Evolutionary conservation across 495 filamentous ascomycete species (phyloP), one percentile per base, ranked within the genome.

Genomic region (Podospora bellae-mahoneyi): DNA sequence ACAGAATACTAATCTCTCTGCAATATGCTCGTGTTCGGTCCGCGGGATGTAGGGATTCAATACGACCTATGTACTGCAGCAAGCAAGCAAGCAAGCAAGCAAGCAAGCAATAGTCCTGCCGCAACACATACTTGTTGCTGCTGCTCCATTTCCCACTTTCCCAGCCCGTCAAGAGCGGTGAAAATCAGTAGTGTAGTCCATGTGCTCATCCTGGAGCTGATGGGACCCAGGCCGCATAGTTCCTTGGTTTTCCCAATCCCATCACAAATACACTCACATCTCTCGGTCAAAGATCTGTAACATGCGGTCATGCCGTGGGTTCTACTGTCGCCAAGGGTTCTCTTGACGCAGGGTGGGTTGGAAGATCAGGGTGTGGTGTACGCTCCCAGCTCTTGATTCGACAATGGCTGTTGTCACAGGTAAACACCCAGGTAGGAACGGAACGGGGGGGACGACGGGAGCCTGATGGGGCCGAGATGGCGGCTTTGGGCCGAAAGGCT

Each of bases 341-440:
- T 65, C 73, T 73, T 69, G 66, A 68, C 73, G 57, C 18, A 48
- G 65, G 53, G 65, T 65, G 64, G 67, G 54, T 23, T 23, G 61
- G 66, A 58, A 64, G 60, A 65, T 59, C 65, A 64, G 61, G 53
- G 64, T 69, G 54, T 77, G 77, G 77, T 78, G 78, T 75, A 77
- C 34, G 69, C 73, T 39, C 27, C 26, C 13, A 0, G 58, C 66
- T 62, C 63, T 59, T 81, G 76, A 81, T 81, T 82, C 71, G 75
- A 71, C 78, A 78, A 81, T 80, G 71, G 73, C 72, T 67, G 64
- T 72, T 67, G 64, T 72, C 62, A 34, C 64, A 66, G 68, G 74
- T 74, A 74, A 77, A 81, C 71, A 73, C 71, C 73, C 75, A 68
- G 64, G 70, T 72, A 77, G 77, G 77, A 76, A 79, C 78, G 73